These are phyloP conservation scores for Cladosporium cucumerinum DNA, from an alignment of 2,329 filamentous ascomycete species.

Conservation along the genomic window DNA sequence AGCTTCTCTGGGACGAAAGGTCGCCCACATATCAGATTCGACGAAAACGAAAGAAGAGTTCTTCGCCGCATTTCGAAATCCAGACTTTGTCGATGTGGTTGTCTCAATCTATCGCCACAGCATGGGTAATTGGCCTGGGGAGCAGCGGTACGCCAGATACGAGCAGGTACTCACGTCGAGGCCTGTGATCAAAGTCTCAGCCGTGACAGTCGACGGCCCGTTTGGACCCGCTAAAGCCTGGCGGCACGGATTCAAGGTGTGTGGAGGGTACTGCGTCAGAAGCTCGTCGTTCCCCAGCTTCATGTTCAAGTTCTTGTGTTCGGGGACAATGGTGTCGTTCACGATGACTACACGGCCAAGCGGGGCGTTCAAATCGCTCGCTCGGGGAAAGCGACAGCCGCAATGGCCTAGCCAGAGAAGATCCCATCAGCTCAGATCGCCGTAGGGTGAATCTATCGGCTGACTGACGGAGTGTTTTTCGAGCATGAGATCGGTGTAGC, in stretches of 20 bases:
- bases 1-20: neutral
- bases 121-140: neutral
- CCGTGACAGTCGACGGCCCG: neutral
- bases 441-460: constrained; percentile 25
- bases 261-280: constrained; percentile 24
- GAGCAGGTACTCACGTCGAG: neutral
- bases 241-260: constrained; percentile 32
- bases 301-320: constrained; percentile 22
- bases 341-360: constrained; percentile 24
- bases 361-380: constrained; percentile 18
- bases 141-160: neutral
- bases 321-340: constrained; percentile 24
- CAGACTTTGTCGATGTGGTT: neutral
- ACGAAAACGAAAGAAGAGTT: neutral
- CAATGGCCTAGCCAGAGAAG: constrained; percentile 43
- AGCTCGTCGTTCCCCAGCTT: constrained; percentile 25
- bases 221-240: neutral
- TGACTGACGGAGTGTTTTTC: constrained; percentile 8
- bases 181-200: neutral
- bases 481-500: constrained; percentile 19
- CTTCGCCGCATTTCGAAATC: neutral
- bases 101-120: constrained; percentile 1
- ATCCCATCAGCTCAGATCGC: constrained; percentile 34
- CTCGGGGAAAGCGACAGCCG: constrained; percentile 34
- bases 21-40: neutral